Conservation (phyloP, 1,284 basidiomycete species). For the Cystobasidium sp. region DNA sequence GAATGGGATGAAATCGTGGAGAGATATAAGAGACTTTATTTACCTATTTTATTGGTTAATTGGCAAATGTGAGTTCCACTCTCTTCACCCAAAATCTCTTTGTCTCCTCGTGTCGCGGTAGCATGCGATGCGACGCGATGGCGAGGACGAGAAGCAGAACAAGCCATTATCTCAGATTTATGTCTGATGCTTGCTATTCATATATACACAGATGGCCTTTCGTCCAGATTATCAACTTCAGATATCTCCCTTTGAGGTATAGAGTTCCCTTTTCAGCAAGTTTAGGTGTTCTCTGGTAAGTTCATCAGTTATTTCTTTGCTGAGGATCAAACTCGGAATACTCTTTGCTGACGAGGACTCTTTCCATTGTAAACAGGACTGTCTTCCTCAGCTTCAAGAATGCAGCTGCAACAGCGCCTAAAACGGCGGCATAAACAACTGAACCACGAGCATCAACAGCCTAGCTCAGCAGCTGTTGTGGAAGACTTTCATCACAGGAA, state of each 20-base stretch:
- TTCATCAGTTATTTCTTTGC: not conserved
- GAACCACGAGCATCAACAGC: not conserved
- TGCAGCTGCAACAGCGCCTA: constrained; percentile 12
- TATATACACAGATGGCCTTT: constrained; percentile 28
- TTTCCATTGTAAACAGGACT: constrained; percentile 17
- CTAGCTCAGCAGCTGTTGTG: no score
- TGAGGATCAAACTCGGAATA: not conserved
- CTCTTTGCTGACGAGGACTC: not conserved
- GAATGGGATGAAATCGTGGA: constrained; percentile 35
- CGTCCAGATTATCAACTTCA: constrained; percentile 40
- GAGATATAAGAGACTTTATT: constrained; percentile 25
- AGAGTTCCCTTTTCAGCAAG: constrained; percentile 39
- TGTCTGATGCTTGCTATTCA: not conserved
- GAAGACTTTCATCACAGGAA: no score
- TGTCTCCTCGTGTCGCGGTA: not conserved
- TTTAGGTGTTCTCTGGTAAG: constrained; percentile 40
- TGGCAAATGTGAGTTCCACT: constrained; percentile 33
- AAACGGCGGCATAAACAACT: not conserved
- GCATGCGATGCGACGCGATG: no score
- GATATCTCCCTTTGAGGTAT: constrained; percentile 41
- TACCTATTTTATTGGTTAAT: constrained; percentile 33
- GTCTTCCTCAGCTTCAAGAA: constrained; percentile 40
- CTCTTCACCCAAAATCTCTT: not conserved
- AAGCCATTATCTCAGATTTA: not conserved
- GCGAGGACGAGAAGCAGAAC: no score